Base-by-base conservation (phyloP, 768 basidiomycete species). In the Suillus subluteus region DNA sequence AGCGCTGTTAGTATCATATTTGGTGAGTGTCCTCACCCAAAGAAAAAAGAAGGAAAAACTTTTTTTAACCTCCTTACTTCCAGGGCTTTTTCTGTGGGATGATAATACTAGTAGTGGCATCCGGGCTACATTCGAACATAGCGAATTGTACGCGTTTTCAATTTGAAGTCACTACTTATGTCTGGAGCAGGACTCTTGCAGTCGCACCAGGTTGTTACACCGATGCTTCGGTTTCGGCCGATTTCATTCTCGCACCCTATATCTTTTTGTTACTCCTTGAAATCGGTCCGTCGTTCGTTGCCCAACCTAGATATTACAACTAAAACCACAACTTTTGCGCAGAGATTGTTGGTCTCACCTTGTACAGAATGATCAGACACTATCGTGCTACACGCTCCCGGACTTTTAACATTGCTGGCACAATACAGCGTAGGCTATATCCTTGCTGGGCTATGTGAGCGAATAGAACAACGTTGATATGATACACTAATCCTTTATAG, bases 391-490 rank as follows among this genome's bases (percentile, higher is more conserved):
- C 58, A 40, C 38, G 58, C 13, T 59, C 38, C 23, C 38, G 23
- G 16, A n/a, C 58, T 59, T 26, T 59, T 59, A 26, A 59, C 58
- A 23, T 40, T 59, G 23, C 8, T 59, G 38, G 2, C 38, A 16
- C 58, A 59, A 59, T 59, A 59, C 23, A 59, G 9, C 23, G 2
- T 59, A 18, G 58, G 38, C 23, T 59, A 59, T 59, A 59, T 40
- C 23, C 15, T 59, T 40, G 38, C n/a, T 40, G 58, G 58, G 8
- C 23, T 59, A 26, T 26, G 58, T 40, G 38, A 59, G 58, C 5
- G 2, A 26, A 26, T 40, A 1, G 15, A 26, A 26, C 15, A 40
- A 40, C 6, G 38, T 40, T 4, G 4, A 59, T 59, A 11, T 8
- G 15, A 40, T 4, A 40, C 15, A 26, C 38, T 40, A 2, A 59